Base-by-base conservation (phyloP, 192 early-diverging fungal genomes). In the Coemansia sp. region DNA sequence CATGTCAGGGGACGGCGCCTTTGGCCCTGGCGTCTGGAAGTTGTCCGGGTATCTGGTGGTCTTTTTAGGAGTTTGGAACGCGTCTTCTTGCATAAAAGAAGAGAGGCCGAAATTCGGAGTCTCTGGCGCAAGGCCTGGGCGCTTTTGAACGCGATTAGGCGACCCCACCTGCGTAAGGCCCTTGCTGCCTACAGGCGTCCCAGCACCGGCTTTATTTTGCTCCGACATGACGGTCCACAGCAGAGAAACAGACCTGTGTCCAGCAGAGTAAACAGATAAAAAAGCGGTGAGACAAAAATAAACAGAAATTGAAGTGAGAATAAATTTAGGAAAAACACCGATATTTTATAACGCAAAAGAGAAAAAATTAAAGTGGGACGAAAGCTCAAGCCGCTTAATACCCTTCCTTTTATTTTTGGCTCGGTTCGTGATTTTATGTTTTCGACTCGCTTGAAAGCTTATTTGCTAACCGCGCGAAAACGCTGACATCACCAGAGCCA, bases 141-240 rank as follows among this genome's bases (percentile, higher is more conserved):
- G 80, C 14, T 71, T 71, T 61, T 57, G 67, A n/a, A 67, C 57
- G 52, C 72, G 79, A 63, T 68, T 77, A 1, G 79, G 79, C 45
- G 79, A 73, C 18, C 79, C 80, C 5, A 82, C 80, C 8, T 71
- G 71, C 56, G 74, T 76, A 20, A 82, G 59, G 61, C 74, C 74
- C 41, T 70, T 64, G 51, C 65, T 69, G 53, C 76, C 76, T 8
- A 79, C 76, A 2, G 76, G 76, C 61, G 67, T 55, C 36, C 63
- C 64, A 17, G 22, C 22, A 28, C 22, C 22, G 22, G 65, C 6
- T 17, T n/a, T 6, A 32, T 43, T 56, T 11, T 34, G 54, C 64
- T 55, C 45, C 7, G 64, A 38, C 67, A 72, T 78, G 60, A 11
- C 58, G 4, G 14, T 41, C 15, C 8, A 61, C 39, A 61, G 36